Evolutionary conservation across 768 basidiomycete species (phyloP), one percentile per base, ranked within the genome.

Genomic region (Lactarius pseudohatsudake): DNA sequence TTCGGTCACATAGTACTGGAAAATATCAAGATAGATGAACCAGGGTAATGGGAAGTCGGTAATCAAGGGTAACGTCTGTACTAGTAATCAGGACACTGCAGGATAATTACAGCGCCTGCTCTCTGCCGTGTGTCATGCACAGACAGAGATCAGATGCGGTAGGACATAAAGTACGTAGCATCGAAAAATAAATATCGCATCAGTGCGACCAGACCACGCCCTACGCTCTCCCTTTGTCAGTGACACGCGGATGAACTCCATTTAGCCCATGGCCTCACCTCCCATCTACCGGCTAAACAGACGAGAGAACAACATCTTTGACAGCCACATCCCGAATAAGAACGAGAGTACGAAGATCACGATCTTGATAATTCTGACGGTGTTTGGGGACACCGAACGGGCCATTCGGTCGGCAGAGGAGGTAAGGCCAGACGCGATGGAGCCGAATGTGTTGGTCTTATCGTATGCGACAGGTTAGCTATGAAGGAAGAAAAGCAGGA

Each of bases 381-480:
- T 57, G 26, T 28, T 56, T 26, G 69, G 72, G n/a, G 78, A 76
- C 34, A 78, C 74, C 9, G 78, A 76, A 7, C 76, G 72, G 3
- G 76, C 72, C 34, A 74, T 72, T 60, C 75, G 71, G 16, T 73
- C 69, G 18, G 75, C 73, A 4, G 78, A 77, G 28, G 77, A 72
- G 11, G 73, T 45, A 16, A 79, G 70, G 10, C 75, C 75, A 38
- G 73, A 70, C 22, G 71, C 72, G 41, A 79, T 73, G 6, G 73
- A 71, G 7, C 68, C 64, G 69, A 79, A 79, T 38, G 75, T 73
- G 59, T 76, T 75, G 36, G 74, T 68, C 77, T 76, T 55, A 4
- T 18, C 3, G 30, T 58, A 47, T 40, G 50, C 22, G n/a, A 47
- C 10, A 34, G 2, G 47, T 57, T 26, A 56, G 47, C n/a, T 22